These are phyloP conservation scores for Globisporangium canariense DNA, from an alignment of 352 stramenopile species.

Conservation along the genomic window DNA sequence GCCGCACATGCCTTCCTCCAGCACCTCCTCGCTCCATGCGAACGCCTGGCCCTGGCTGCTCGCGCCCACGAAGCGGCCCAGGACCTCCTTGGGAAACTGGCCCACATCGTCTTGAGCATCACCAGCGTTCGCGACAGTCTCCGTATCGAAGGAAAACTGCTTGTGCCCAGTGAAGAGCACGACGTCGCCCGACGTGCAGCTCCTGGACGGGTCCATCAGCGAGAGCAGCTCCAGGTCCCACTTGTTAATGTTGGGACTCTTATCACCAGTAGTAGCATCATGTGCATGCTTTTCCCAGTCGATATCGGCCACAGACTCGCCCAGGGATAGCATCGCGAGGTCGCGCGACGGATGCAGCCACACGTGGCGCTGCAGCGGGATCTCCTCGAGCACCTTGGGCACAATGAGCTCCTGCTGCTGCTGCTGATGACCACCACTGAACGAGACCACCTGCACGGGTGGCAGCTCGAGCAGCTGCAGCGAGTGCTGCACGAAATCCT, in stretches of 20 bases:
- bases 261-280: background rate
- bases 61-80: conserved; percentile 57
- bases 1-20: conserved; percentile 83
- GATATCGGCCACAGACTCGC: conserved; percentile 23
- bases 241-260: conserved; percentile 4
- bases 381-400: conserved; percentile 46
- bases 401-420: conserved; percentile 9
- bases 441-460: background rate
- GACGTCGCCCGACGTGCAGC: conserved; percentile 30
- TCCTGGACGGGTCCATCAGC: conserved; percentile 19
- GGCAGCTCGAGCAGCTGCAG: conserved; percentile 52
- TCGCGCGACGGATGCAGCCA: conserved; percentile 53
- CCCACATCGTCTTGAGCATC: conserved; percentile 17
- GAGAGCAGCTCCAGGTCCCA: conserved; percentile 37
- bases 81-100: conserved; percentile 45
- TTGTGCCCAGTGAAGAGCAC: conserved; percentile 55
- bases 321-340: conserved; percentile 54
- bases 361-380: conserved; percentile 49
- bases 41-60: conserved; percentile 64
- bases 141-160: conserved; percentile 19
- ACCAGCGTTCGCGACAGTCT: conserved; percentile 10
- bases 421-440: background rate
- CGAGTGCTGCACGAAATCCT: conserved; percentile 69
- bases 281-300: conserved; percentile 21
- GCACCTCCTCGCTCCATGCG: conserved; percentile 62